Percentiles rank a stretch among this genome's conserved stretches.
Evolutionary conservation across 306 rosid species (phyloP).

Genomic region (Rubus idaeus): DNA sequence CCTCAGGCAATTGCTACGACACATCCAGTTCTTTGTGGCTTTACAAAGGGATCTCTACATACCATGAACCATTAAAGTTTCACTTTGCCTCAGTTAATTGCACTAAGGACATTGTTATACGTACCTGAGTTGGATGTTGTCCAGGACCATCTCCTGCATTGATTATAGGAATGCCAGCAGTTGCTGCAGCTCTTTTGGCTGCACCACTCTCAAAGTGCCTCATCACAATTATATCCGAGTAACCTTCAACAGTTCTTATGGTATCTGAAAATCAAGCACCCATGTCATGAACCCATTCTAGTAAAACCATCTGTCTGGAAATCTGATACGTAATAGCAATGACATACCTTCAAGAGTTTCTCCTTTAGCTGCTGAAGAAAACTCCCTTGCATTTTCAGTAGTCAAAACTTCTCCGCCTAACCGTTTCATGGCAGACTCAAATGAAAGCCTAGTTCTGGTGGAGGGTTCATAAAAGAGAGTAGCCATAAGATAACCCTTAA

Average conservation of each 20-base stretch:
- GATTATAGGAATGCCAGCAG: slow-evolving; percentile 73
- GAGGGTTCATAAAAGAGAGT: slow-evolving; percentile 91
- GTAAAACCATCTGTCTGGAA: not conserved
- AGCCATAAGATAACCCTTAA: slow-evolving; percentile 90
- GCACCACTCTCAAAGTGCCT: slow-evolving; percentile 97
- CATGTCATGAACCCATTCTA: slow-evolving; percentile 2
- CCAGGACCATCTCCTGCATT: slow-evolving; percentile 99
- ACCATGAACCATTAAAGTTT: too few species aligned
- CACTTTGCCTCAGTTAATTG: not conserved
- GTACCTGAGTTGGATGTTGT: slow-evolving; percentile 89
- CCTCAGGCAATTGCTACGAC: not conserved
- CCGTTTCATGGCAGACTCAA: slow-evolving; percentile 95
- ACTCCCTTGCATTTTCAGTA: slow-evolving; percentile 90
- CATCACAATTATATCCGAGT: slow-evolving; percentile 84
- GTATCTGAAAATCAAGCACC: slow-evolving; percentile 56
- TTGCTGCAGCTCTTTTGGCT: slow-evolving; percentile 80
- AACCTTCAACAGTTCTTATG: slow-evolving; percentile 89
- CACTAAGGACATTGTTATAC: not conserved
- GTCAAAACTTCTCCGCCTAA: slow-evolving; percentile 90
- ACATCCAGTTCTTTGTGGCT: not conserved
- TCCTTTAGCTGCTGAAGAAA: slow-evolving; percentile 91
- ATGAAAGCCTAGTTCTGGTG: slow-evolving; percentile 89
- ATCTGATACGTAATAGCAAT: slow-evolving; percentile 6
- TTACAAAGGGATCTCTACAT: not conserved
- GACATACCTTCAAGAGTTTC: slow-evolving; percentile 88